phyloP scores from a whole-genome alignment of 768 basidiomycete genomes.

The Boletus reticulatus region DNA sequence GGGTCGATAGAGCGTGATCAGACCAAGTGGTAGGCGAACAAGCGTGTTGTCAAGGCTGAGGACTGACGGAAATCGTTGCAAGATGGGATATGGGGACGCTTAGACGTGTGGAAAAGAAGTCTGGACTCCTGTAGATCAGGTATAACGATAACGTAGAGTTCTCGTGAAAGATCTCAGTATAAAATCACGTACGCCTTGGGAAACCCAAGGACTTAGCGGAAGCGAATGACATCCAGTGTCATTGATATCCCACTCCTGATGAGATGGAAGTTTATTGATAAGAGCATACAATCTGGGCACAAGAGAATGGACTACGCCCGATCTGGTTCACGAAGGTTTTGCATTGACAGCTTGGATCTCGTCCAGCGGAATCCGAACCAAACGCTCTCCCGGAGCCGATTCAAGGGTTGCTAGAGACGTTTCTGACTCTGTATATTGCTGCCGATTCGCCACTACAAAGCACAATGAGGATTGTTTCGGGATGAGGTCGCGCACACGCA shows the following conservation, averaged over 20 bases:
- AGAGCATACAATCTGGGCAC: no score
- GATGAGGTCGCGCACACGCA: constrained; percentile 34
- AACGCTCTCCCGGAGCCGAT: constrained; percentile 48
- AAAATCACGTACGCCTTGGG: not conserved
- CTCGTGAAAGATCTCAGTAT: not conserved
- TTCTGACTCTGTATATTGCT: constrained; percentile 27
- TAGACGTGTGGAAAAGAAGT: no score
- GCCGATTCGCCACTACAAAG: constrained; percentile 48
- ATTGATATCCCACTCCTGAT: not conserved
- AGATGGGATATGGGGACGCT: not conserved
- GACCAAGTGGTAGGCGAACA: not conserved
- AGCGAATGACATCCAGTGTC: not conserved
- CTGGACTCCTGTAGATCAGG: no score
- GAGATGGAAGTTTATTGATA: not conserved
- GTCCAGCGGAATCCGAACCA: constrained; percentile 74
- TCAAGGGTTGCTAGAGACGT: constrained; percentile 17
- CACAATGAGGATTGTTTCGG: not conserved
- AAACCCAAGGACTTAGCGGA: not conserved
- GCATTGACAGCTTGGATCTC: constrained; percentile 44
- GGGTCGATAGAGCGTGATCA: not conserved
- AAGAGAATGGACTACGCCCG: no score
- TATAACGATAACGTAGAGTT: no score
- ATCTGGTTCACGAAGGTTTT: constrained; percentile 6
- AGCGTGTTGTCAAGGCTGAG: not conserved
- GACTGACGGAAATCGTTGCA: not conserved